A percentile compares a stretch with the other conserved stretches of the same genome.
These are phyloP conservation scores for Aspergillus ibericus DNA, from an alignment of 2,329 filamentous ascomycete genomes.

Conservation along the genomic window DNA sequence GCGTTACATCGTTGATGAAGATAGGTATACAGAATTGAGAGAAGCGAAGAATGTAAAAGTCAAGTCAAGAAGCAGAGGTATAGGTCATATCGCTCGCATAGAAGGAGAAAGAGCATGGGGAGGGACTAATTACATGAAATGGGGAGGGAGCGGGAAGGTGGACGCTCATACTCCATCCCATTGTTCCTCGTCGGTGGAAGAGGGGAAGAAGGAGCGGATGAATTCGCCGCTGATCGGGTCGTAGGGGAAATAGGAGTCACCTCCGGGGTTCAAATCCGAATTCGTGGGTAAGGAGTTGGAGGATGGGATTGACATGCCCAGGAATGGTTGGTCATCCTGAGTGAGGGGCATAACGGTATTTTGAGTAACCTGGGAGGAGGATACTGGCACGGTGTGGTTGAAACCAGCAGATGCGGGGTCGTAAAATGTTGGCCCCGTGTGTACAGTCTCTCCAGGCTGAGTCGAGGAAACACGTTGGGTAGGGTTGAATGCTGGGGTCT, in stretches of 20 bases:
- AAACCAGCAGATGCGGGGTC: background rate
- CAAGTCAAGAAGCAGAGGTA: conserved; percentile 3
- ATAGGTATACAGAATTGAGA: background rate
- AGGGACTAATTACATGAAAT: background rate
- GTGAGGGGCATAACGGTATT: background rate
- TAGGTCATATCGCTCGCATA: background rate
- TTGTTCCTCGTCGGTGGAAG: conserved; percentile 24
- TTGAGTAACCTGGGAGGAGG: background rate
- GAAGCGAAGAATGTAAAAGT: conserved; percentile 1
- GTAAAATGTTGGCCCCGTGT: background rate
- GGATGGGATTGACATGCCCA: background rate
- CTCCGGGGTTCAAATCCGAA: conserved; percentile 13
- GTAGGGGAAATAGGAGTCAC: conserved; percentile 39
- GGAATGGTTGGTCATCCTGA: background rate
- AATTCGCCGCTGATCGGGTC: conserved; percentile 42
- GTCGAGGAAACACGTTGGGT: conserved; percentile 10
- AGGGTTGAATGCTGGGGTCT: conserved; percentile 1
- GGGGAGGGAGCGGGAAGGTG: too few relatives aligned
- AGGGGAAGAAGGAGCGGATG: conserved; percentile 41
- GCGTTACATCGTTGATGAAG: background rate
- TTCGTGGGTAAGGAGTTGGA: conserved; percentile 4
- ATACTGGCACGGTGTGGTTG: background rate
- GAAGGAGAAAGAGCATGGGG: background rate
- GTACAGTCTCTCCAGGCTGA: background rate
- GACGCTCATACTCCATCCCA: conserved; percentile 21